Percentiles rank a stretch among this genome's conserved stretches.
phyloP scores from a whole-genome alignment of 202 grass and related monocot genomes.

The Elaeis oleifera region DNA sequence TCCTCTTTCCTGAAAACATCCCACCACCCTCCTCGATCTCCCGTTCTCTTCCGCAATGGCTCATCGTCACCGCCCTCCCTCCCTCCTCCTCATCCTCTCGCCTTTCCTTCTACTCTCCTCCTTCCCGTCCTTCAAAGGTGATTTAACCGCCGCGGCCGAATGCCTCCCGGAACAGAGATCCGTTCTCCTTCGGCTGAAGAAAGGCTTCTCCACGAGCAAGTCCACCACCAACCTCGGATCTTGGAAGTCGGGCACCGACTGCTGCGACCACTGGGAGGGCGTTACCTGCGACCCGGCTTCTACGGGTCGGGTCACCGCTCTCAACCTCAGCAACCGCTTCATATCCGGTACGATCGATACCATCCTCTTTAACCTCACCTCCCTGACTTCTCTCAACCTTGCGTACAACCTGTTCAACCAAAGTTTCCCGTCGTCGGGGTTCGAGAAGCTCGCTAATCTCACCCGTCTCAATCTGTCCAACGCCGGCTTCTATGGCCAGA shows the following conservation, averaged over 20 bases:
- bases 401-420: constrained; percentile 21
- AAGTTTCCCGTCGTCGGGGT: constrained; percentile 16
- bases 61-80: not conserved
- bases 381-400: constrained; percentile 36
- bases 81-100: not conserved
- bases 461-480: constrained; percentile 50
- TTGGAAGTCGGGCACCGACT: constrained; percentile 32
- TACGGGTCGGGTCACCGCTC: constrained; percentile 17
- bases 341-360: constrained; percentile 20
- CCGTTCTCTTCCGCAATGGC: too few species aligned
- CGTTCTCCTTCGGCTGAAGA: constrained; percentile 35
- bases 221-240: constrained; percentile 18
- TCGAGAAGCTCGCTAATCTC: constrained; percentile 39
- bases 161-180: constrained; percentile 30
- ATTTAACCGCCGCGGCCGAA: not conserved
- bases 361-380: constrained; percentile 40
- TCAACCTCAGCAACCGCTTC: constrained; percentile 22
- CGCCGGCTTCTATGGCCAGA: constrained; percentile 36
- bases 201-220: constrained; percentile 14
- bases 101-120: constrained; percentile 10
- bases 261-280: constrained; percentile 37
- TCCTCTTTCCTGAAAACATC: too few species aligned
- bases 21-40: too few species aligned
- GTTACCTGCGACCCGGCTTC: constrained; percentile 24
- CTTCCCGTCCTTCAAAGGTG: not conserved